Base-by-base conservation (phyloP, 108 stramenopile genomes). In the Nannochloropsis salina region DNA sequence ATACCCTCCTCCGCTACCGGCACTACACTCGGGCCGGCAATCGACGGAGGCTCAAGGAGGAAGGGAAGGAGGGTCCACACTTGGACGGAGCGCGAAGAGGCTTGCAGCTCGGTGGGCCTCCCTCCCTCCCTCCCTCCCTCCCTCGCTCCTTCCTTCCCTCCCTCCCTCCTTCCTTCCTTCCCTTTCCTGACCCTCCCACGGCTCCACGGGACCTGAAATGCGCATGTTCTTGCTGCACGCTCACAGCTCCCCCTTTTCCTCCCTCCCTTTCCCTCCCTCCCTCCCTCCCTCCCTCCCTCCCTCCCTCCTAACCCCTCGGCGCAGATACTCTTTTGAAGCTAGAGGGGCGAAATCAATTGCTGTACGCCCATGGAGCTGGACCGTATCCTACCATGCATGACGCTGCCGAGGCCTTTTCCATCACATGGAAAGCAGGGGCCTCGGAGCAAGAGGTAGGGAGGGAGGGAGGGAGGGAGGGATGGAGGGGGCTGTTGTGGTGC, bases 281-380 rank as follows among this genome's bases (percentile, higher is more conserved):
- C 47, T 51, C 47, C 47, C 47, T 51, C 47, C 47, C 47, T 51
- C 47, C 47, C 47, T 51, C 47, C 9, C 47, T 51, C 47, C 47
- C 9, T 51, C 47, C 47, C 47, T 51, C 47, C 47, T 12, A 11
- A 9, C 47, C 9, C 47, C 47, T 12, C n/a, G n/a, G n/a, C n/a
- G 10, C 47, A 51, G 47, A 9, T 11, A 11, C 47, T 12, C 9
- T 51, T 12, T 12, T 51, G 10, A 51, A 51, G 9, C 47, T 51
- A 51, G 47, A 51, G 10, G 47, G 47, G 47, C 9, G 12, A 51
- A 51, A 51, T 12, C 10, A 51, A 9, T 12, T 51, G 9, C 12
- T 51, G 12, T 51, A 51, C 47, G 47, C 47, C 47, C 47, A 12
- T 11, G 47, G 47, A 12, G 47, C 47, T 9, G 47, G 47, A 12